These are phyloP conservation scores for Fusarium subglutinans DNA, from an alignment of 2,329 filamentous ascomycete species.

Conservation along the genomic window DNA sequence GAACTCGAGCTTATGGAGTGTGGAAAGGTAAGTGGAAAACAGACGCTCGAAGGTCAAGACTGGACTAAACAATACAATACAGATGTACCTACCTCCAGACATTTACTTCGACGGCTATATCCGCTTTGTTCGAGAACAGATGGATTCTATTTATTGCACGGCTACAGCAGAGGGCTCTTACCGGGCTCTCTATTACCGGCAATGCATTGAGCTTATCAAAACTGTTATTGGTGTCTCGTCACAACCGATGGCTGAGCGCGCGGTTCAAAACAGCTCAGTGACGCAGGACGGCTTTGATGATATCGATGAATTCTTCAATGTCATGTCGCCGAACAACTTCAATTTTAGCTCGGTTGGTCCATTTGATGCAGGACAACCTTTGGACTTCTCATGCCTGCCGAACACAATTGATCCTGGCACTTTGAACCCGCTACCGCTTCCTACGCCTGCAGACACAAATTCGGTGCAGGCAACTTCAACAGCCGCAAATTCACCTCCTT, in stretches of 20 bases:
- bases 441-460: constrained; percentile 33
- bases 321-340: constrained; percentile 14
- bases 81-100: constrained; percentile 51
- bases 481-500: constrained; percentile 37
- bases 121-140: constrained; percentile 52
- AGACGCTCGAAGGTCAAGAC: not conserved
- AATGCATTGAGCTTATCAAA: constrained; percentile 54
- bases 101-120: constrained; percentile 55
- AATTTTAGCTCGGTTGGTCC: constrained; percentile 28
- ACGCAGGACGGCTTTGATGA: constrained; percentile 15
- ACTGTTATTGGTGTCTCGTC: constrained; percentile 45
- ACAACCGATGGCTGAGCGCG: constrained; percentile 1
- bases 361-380: constrained; percentile 19
- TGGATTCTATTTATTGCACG: constrained; percentile 55
- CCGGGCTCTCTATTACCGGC: constrained; percentile 54
- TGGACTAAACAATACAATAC: constrained; percentile 22
- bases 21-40: constrained; percentile 55
- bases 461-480: constrained; percentile 36
- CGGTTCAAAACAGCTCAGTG: constrained; percentile 13
- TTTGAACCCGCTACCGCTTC: constrained; percentile 32
- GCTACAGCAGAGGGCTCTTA: constrained; percentile 31
- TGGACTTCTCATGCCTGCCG: constrained; percentile 17
- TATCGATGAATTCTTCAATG: constrained; percentile 33
- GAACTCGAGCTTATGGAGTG: constrained; percentile 62
- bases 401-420: constrained; percentile 19